A percentile compares a stretch with the other conserved stretches of the same genome.
Conservation (phyloP, 305 asterid species). For the Rubia balearica region DNA sequence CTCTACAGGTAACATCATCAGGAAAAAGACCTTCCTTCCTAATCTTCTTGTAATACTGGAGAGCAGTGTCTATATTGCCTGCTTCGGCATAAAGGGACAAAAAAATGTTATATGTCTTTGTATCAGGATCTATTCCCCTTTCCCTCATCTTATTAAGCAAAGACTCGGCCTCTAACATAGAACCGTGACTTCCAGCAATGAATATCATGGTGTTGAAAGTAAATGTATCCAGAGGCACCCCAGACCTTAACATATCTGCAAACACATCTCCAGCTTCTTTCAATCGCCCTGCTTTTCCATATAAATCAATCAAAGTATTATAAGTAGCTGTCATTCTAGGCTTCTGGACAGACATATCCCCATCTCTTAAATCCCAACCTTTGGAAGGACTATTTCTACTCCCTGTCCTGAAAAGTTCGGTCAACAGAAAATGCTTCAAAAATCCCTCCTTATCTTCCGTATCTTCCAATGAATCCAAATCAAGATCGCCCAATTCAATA, state of each 20-base stretch:
- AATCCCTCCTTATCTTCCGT: slow-evolving; percentile 16
- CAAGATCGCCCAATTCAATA: slow-evolving; percentile 60
- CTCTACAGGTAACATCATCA: slow-evolving; percentile 63
- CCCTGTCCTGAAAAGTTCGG: slow-evolving; percentile 81
- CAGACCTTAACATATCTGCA: slow-evolving; percentile 71
- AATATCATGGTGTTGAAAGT: slow-evolving; percentile 89
- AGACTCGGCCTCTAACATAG: slow-evolving; percentile 74
- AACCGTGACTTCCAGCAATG: slow-evolving; percentile 73
- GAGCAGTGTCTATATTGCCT: slow-evolving; percentile 50
- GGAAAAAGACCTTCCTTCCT: slow-evolving; percentile 76
- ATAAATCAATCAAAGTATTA: slow-evolving; percentile 83
- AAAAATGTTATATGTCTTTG: slow-evolving; percentile 76
- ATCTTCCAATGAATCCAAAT: slow-evolving; percentile 55
- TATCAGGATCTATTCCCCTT: slow-evolving; percentile 68
- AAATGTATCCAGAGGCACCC: slow-evolving; percentile 61
- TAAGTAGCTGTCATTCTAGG: slow-evolving; percentile 71
- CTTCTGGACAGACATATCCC: slow-evolving; percentile 34
- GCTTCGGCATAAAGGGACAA: slow-evolving; percentile 54
- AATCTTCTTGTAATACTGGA: slow-evolving; percentile 54
- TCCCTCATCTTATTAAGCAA: slow-evolving; percentile 78
- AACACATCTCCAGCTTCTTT: slow-evolving; percentile 74
- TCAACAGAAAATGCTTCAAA: slow-evolving; percentile 64
- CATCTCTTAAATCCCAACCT: slow-evolving; percentile 19
- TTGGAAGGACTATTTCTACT: slow-evolving; percentile 36
- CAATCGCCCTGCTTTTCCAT: slow-evolving; percentile 84